Conservation (phyloP, 225 moss, liverwort and hornwort genomes). For the Pseudisothecium myosuroides region DNA sequence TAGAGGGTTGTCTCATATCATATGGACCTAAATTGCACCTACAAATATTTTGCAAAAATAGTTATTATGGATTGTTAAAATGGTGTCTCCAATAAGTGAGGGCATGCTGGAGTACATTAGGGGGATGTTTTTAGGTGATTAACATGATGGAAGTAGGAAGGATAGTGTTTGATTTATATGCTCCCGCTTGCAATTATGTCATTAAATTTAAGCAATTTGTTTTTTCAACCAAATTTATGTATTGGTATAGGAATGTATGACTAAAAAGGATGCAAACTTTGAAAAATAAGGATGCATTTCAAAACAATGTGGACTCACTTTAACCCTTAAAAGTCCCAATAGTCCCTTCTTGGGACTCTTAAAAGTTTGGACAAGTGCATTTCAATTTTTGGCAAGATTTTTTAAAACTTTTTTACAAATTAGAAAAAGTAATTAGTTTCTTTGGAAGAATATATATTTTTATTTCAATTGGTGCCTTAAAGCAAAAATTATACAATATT, state of each 20-base stretch:
- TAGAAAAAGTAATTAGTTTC: neutral
- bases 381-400: neutral
- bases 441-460: too few relatives aligned
- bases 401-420: neutral
- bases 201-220: neutral
- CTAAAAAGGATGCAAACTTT: neutral
- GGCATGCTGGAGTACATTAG: neutral
- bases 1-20: neutral
- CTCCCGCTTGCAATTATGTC: neutral
- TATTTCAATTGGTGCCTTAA: neutral
- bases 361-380: neutral
- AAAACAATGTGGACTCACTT: neutral
- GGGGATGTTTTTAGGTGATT: neutral
- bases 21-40: neutral
- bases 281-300: neutral
- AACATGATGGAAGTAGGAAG: neutral
- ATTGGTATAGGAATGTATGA: neutral
- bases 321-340: neutral
- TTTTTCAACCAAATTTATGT: neutral
- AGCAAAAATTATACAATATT: neutral
- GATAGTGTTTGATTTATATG: neutral
- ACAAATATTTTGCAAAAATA: neutral
- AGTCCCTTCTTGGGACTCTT: fast-evolving
- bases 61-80: neutral
- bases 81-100: neutral